phyloP scores from a whole-genome alignment of 2,329 filamentous ascomycete genomes.

The Aspergillus chevalieri region DNA sequence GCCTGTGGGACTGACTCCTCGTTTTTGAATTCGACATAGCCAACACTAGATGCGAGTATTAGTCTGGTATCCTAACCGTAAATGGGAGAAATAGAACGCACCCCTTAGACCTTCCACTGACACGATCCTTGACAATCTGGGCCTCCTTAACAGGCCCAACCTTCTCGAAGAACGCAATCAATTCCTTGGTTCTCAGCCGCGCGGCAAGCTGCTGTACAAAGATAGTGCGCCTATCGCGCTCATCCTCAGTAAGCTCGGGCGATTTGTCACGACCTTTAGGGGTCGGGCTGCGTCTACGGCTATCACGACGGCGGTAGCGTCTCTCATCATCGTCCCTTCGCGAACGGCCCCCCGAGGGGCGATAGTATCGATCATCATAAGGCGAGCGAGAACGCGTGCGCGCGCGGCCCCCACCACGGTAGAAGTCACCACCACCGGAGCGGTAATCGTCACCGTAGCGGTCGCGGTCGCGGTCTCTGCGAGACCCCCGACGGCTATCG shows the following conservation, averaged over 20 bases:
- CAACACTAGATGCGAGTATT: conserved; percentile 60
- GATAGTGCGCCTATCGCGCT: conserved; percentile 91
- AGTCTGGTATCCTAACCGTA: conserved; percentile 4
- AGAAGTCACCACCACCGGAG: conserved; percentile 61
- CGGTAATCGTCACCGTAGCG: conserved; percentile 52
- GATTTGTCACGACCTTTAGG: conserved; percentile 42
- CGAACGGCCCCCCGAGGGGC: conserved; percentile 42
- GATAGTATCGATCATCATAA: conserved; percentile 53
- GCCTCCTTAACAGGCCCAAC: conserved; percentile 92
- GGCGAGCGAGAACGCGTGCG: conserved; percentile 69
- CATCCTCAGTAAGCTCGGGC: conserved; percentile 79
- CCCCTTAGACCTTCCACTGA: conserved; percentile 97
- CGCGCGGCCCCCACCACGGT: conserved; percentile 58
- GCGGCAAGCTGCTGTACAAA: conserved; percentile 98
- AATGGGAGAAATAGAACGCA: conserved; percentile 41
- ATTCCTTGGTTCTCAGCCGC: conserved; percentile 81
- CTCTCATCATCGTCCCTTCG: conserved; percentile 44
- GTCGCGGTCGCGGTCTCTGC: conserved; percentile 50
- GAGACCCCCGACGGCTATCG: conserved; percentile 61
- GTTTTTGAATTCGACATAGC: conserved; percentile 97
- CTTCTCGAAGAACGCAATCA: conserved; percentile 93
- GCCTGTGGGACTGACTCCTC: conserved; percentile 91
- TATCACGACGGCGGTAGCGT: conserved; percentile 47
- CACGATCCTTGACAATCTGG: conserved; percentile 96
- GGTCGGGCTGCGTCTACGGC: conserved; percentile 40